Percentiles rank a stretch among this genome's conserved stretches.
Evolutionary conservation across 2,329 filamentous ascomycete genomes (phyloP).

Genomic region (Clonostachys rosea): DNA sequence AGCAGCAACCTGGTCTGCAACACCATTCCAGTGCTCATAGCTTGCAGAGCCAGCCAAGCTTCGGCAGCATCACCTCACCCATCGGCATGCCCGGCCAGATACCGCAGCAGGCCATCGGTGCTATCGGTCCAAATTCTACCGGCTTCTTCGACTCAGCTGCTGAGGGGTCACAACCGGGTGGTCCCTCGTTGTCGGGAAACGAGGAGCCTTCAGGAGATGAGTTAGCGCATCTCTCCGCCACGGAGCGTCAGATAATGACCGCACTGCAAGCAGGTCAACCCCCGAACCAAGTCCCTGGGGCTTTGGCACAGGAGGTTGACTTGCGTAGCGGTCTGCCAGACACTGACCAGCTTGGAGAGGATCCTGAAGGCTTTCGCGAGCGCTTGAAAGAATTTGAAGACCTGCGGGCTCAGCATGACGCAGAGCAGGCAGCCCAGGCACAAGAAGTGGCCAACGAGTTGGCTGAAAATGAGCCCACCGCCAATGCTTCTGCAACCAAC

Average conservation of each 20-base stretch:
- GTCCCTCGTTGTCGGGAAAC: slow-evolving; percentile 20
- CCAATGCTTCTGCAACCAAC: not conserved
- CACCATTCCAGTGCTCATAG: slow-evolving; percentile 95
- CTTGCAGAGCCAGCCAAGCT: slow-evolving; percentile 94
- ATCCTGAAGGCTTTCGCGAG: slow-evolving; percentile 58
- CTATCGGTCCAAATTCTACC: slow-evolving; percentile 32
- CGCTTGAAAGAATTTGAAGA: slow-evolving; percentile 82
- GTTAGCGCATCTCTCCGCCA: slow-evolving; percentile 56
- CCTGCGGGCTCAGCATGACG: slow-evolving; percentile 68
- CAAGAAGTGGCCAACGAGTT: slow-evolving; percentile 8
- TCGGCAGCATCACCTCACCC: slow-evolving; percentile 90
- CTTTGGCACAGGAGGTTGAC: slow-evolving; percentile 25
- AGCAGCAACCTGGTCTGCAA: slow-evolving; percentile 52
- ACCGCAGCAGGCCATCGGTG: slow-evolving; percentile 46
- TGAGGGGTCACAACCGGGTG: slow-evolving; percentile 19
- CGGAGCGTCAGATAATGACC: slow-evolving; percentile 49
- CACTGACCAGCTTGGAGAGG: slow-evolving; percentile 44
- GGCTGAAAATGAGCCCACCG: slow-evolving; percentile 6
- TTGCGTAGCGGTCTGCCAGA: slow-evolving; percentile 43
- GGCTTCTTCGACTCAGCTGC: slow-evolving; percentile 65
- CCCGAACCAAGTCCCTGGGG: slow-evolving; percentile 26
- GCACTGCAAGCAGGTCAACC: slow-evolving; percentile 16
- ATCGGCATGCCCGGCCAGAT: slow-evolving; percentile 48
- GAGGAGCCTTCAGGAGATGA: slow-evolving; percentile 64
- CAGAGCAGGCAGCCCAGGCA: slow-evolving; percentile 31